Base-by-base conservation (phyloP, 345 rosid genomes). In the Populus euphratica region DNA sequence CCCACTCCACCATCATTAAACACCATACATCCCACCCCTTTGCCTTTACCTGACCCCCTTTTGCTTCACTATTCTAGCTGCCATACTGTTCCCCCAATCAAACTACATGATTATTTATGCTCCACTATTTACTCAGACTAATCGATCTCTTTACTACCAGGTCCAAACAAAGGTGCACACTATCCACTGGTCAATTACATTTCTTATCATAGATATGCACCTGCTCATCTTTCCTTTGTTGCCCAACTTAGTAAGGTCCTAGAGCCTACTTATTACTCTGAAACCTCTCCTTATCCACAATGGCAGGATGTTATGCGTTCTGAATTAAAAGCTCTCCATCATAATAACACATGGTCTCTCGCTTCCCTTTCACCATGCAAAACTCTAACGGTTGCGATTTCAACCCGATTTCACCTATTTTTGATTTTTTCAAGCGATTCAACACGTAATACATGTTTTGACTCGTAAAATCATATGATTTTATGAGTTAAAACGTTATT, bases 171-270 rank as follows among this genome's bases (percentile, higher is more conserved):
- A 73, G 67, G 76, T 54, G 56, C 68, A 14, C 67, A 5, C 9
- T 73, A 73, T 59, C 67, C 44, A n/a, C 27, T 73, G 3, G 59
- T 35, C 27, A 52, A 73, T 73, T 54, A 52, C 56, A 38, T 73
- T 35, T 73, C 76, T 4, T 56, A 73, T 35, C 76, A 56, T 20
- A 7, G 3, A 21, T 69, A 41, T 25, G 2, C 49, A 44, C 23
- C 73, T 25, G 14, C 73, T 18, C 50, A 69, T 39, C 9, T 13
- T 18, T 69, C 73, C 31, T 69, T 35, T 39, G 13, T 69, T 33
- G 50, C 73, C 23, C 16, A 56, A 12, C 20, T 66, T 8, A 33
- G 31, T 23, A 8, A 33, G 27, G 29, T 23, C 2, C 10, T 27
- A 5, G 69, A 66, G 29, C 33, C 39, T 6, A 66, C 13, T 5